Base-by-base conservation (phyloP, 2,329 filamentous ascomycete species). In the Arthrinium phaeospermum region DNA sequence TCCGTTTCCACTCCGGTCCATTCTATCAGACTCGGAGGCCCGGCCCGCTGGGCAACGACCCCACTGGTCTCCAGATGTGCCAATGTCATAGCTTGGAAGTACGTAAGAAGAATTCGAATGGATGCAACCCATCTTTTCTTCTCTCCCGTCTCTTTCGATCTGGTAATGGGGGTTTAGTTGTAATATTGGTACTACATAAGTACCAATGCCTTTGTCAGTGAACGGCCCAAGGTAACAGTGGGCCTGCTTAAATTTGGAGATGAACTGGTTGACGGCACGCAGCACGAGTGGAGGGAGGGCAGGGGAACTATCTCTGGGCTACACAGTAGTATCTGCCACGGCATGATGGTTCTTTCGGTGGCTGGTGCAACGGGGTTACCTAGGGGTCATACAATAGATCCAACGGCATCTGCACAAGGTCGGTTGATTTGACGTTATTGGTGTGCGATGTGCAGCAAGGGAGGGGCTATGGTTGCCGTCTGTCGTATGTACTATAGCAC, bases 141-240 rank as follows among this genome's bases (percentile, higher is more conserved):
- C 27, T 30, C 27, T 30, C n/a, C n/a, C n/a, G n/a, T n/a, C 27
- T 37, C 53, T n/a, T 41, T 10, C 53, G 53, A 61, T 37, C 30
- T 61, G 16, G 53, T 37, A 37, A 37, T 61, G 53, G 53, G 30
- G 27, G 30, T 14, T 37, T 7, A 34, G 30, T 61, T 61, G 30
- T 27, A 61, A 61, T 61, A 61, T 22, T 61, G 30, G 53, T 12
- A 61, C 53, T 37, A 37, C n/a, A n/a, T n/a, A n/a, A n/a, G n/a
- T n/a, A n/a, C 53, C n/a, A 41, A 64, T 64, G 13, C 34, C 57
- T 64, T 64, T 64, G 57, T 64, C 57, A 64, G 57, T 41, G 14
- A 41, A 5, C 34, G 34, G 41, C 30, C 57, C 30, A 5, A 41
- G 57, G 19, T 7, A 64, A 64, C 22, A 41, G 57, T 41, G 57